Conservation (phyloP, 2,329 filamentous ascomycete genomes). For the Cordyceps fumosorosea region DNA sequence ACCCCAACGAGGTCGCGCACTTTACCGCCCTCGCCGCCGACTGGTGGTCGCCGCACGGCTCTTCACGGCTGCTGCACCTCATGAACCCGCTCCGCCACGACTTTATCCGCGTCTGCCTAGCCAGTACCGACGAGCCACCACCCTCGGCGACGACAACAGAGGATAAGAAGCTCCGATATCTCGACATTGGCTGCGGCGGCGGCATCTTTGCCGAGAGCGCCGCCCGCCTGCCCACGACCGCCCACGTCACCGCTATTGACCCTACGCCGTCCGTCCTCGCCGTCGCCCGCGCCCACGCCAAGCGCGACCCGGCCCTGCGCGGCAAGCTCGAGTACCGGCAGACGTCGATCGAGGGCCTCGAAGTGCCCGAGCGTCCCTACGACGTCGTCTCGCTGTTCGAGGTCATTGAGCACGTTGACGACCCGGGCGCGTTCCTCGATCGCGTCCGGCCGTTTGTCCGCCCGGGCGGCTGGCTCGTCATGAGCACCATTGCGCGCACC, state of each 20-base stretch:
- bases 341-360: slow-evolving; percentile 67
- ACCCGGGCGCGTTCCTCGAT: slow-evolving; percentile 67
- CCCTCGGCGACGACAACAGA: neutral
- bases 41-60: slow-evolving; percentile 96
- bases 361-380: slow-evolving; percentile 45
- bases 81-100: slow-evolving; percentile 97
- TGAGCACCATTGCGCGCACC: slow-evolving; percentile 87
- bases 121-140: slow-evolving; percentile 37
- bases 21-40: slow-evolving; percentile 88
- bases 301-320: slow-evolving; percentile 62
- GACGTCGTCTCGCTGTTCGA: slow-evolving; percentile 88
- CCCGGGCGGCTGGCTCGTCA: slow-evolving; percentile 87
- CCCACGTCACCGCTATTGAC: slow-evolving; percentile 68
- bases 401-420: slow-evolving; percentile 86
- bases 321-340: slow-evolving; percentile 66
- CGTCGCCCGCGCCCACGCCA: slow-evolving; percentile 70
- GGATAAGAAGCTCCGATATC: slow-evolving; percentile 50
- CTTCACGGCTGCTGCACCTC: slow-evolving; percentile 85
- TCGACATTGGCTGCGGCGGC: slow-evolving; percentile 92
- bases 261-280: slow-evolving; percentile 66
- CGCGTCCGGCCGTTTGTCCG: slow-evolving; percentile 68
- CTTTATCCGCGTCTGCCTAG: slow-evolving; percentile 72
- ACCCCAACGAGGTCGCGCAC: slow-evolving; percentile 82
- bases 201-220: slow-evolving; percentile 93
- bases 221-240: slow-evolving; percentile 58